Conservation (phyloP, 139 green algal genomes). For the Tetraselmis striata region DNA sequence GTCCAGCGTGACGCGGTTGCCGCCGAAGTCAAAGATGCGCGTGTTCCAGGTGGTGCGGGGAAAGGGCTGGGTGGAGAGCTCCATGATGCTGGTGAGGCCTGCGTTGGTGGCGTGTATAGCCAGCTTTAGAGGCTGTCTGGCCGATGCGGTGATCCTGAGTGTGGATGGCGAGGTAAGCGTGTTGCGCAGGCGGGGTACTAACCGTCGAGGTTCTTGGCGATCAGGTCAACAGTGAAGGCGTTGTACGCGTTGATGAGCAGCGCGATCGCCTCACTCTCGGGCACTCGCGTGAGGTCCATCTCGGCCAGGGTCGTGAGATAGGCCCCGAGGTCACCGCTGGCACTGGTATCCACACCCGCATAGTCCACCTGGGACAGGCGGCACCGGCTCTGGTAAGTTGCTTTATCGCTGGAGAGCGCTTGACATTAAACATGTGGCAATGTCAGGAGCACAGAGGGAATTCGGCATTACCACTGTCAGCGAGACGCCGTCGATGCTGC, state of each 20-base stretch:
- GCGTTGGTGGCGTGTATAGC: no score
- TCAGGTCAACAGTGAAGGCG: slow-evolving; percentile 3
- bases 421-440: no score
- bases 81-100: background rate
- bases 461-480: background rate
- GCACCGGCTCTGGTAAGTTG: no score
- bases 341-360: background rate
- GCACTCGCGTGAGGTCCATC: background rate
- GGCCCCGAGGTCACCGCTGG: background rate
- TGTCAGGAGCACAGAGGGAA: no score
- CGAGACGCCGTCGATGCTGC: background rate
- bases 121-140: no score
- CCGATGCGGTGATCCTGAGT: no score
- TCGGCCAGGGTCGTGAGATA: background rate
- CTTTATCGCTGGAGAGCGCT: no score
- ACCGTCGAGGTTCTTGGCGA: background rate
- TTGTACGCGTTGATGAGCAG: slow-evolving; percentile 12
- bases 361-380: background rate
- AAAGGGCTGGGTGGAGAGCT: background rate
- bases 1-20: slow-evolving; percentile 2
- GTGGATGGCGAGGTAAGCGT: no score
- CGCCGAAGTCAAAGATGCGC: background rate
- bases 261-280: background rate
- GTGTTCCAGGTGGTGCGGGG: background rate
- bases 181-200: no score